Base-by-base conservation (phyloP, 2,329 filamentous ascomycete genomes). In the Mycocentrospora acerina region DNA sequence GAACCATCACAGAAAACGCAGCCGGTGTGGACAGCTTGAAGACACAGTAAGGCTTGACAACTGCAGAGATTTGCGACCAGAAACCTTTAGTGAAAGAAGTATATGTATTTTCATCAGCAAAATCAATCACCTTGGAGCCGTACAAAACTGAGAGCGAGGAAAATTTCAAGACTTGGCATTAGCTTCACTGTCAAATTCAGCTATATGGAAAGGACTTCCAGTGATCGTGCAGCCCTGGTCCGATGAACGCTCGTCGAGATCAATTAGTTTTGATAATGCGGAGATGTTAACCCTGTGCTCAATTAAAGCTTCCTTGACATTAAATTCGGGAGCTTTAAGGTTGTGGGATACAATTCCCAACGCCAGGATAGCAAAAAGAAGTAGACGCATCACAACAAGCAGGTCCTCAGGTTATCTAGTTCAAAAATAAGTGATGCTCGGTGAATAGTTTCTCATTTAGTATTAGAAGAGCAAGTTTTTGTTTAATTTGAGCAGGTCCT, bases 41-140 rank as follows among this genome's bases (percentile, higher is more conserved):
- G 25, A 59, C 42, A 36, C 59, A 58, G 10, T 46, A 50, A 2
- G 57, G 59, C 11, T 44, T 35, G 3, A 51, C 46, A 3, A 35
- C 32, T 2, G 31, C 46, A 32, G 56, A 45, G 31, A 59, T 53
- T 4, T 36, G 31, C 7, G 55, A 57, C 55, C 57, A 62, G 29
- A 50, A 60, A 2, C 32, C 29, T 9, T 29, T 35, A 7, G 42
- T 46, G 27, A 56, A 50, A 7, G 27, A 18, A 9, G 30, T 19
- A 39, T 57, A 57, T 2, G 34, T 37, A 1, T 40, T 4, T 3
- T 32, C 35, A 3, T 35, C 35, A n/a, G 39, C 32, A 37, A 52
- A 13, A 40, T 44, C 25, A 4, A 56, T 27, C 16, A 43, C 36
- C 3, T 33, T 32, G 29, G 39, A 41, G 3, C 57, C 55, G 26